These are phyloP conservation scores for Ilex asprella DNA, from an alignment of 257 asterid species.

Conservation along the genomic window DNA sequence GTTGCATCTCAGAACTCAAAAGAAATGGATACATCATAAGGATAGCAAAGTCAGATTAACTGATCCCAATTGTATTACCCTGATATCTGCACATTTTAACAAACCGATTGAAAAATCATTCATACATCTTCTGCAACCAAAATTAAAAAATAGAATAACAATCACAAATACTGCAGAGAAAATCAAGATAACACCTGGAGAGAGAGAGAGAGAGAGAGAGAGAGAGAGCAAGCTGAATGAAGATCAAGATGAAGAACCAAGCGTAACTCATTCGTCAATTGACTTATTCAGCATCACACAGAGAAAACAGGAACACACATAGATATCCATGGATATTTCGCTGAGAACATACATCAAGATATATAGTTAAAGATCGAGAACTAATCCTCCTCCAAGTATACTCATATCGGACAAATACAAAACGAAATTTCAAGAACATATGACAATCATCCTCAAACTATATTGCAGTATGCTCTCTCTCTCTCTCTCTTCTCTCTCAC, in stretches of 20 bases:
- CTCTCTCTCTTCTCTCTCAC: neutral
- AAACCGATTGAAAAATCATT: neutral
- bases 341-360: neutral
- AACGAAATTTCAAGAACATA: neutral
- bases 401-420: neutral
- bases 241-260: neutral
- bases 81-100: neutral
- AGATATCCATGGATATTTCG: neutral
- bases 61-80: neutral
- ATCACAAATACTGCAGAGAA: no score
- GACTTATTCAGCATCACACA: neutral
- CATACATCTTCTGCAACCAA: neutral
- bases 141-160: no score
- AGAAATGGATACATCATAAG: no score
- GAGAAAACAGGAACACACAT: neutral
- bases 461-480: no score
- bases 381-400: neutral
- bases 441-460: no score
- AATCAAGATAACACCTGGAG: no score
- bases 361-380: neutral
- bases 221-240: no score
- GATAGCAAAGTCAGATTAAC: no score
- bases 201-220: no score
- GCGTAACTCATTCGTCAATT: neutral
- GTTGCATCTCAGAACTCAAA: no score